Evolutionary conservation across 208 protist genomes (phyloP).

Genomic region (Wallacemonas sp.): DNA sequence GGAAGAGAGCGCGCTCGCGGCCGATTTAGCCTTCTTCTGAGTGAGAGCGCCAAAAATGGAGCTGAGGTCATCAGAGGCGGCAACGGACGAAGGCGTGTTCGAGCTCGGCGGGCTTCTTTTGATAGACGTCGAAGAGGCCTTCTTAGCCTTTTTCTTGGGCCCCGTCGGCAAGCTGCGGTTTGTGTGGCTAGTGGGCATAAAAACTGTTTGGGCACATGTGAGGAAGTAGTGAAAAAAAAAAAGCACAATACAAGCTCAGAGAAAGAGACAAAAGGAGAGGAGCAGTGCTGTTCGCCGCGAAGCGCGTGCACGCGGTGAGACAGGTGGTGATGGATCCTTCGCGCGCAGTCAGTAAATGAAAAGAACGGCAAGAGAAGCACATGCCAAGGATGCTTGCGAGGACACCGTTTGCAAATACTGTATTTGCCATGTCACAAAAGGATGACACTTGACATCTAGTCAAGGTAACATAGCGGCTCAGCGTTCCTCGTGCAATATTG

Average conservation of each 20-base stretch:
- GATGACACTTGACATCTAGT: too few species aligned
- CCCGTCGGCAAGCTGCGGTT: neutral
- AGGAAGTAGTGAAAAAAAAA: neutral
- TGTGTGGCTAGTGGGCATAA: too few species aligned
- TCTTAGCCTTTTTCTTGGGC: conserved; percentile 25
- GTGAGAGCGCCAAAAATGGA: conserved; percentile 6
- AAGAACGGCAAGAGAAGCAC: too few species aligned
- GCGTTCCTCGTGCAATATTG: too few species aligned
- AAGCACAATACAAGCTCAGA: neutral
- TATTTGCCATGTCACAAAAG: too few species aligned
- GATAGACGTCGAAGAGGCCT: neutral
- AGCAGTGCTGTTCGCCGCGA: too few species aligned
- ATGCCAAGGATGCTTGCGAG: too few species aligned
- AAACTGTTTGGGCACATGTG: neutral
- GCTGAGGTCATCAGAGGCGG: neutral
- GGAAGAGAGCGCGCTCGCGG: neutral
- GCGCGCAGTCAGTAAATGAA: too few species aligned
- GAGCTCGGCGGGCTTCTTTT: neutral
- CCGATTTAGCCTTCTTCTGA: neutral
- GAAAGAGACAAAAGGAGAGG: neutral
- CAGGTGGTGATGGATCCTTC: too few species aligned
- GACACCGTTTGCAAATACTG: too few species aligned
- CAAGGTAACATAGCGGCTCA: too few species aligned
- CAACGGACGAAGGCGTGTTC: neutral
- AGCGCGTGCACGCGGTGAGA: too few species aligned